Percentiles rank a stretch among this genome's conserved stretches.
phyloP scores from a whole-genome alignment of 2,329 filamentous ascomycete genomes.

The Colletotrichum eleusines region DNA sequence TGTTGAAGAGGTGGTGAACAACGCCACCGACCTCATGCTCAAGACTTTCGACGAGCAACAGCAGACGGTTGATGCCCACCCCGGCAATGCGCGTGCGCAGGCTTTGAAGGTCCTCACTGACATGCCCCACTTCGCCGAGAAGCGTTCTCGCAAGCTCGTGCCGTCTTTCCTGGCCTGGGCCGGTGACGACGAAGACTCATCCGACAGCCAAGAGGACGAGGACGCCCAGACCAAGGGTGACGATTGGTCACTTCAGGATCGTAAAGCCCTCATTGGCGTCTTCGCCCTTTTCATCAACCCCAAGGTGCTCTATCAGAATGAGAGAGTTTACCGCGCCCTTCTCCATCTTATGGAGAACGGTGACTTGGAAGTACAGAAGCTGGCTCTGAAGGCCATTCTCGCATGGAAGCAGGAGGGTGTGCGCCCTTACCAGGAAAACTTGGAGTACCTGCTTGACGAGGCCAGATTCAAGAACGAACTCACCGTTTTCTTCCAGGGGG shows the following conservation, averaged over 20 bases:
- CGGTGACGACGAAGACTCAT: slow-evolving; percentile 60
- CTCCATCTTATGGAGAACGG: slow-evolving; percentile 85
- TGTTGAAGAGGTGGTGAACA: slow-evolving; percentile 64
- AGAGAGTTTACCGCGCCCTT: slow-evolving; percentile 81
- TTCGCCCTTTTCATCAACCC: slow-evolving; percentile 91
- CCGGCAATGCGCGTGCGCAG: slow-evolving; percentile 75
- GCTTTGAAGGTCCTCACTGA: slow-evolving; percentile 83
- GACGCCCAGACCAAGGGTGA: slow-evolving; percentile 56
- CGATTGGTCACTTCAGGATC: slow-evolving; percentile 81
- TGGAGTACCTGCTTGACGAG: slow-evolving; percentile 90
- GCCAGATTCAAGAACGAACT: slow-evolving; percentile 93
- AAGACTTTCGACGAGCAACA: slow-evolving; percentile 75
- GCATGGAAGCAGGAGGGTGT: slow-evolving; percentile 88
- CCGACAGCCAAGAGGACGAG: slow-evolving; percentile 56
- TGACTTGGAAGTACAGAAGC: slow-evolving; percentile 89
- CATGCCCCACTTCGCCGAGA: slow-evolving; percentile 84
- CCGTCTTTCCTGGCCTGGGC: slow-evolving; percentile 89
- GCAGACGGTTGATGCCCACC: slow-evolving; percentile 61
- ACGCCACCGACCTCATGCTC: slow-evolving; percentile 70
- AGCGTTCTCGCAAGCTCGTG: slow-evolving; percentile 84
- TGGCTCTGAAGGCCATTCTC: slow-evolving; percentile 84
- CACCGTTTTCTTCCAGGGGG: slow-evolving; percentile 85
- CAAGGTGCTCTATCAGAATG: slow-evolving; percentile 81
- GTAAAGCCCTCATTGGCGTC: slow-evolving; percentile 83
- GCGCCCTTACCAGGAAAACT: slow-evolving; percentile 83